Evolutionary conservation across 176 grass and related monocot species (phyloP).

Genomic region (Alloteropsis semialata): DNA sequence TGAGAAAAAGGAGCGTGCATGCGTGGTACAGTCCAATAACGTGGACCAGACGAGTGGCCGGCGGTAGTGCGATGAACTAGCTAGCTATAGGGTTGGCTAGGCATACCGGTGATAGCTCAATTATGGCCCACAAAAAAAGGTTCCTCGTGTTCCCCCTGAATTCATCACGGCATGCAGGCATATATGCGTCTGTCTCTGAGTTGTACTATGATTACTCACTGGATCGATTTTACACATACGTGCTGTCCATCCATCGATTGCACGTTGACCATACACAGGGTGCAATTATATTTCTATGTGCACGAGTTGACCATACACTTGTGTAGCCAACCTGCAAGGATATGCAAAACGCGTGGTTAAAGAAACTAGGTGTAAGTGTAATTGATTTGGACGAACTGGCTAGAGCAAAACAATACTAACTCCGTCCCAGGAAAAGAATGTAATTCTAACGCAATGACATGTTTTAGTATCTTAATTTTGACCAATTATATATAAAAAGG

Average conservation of each 20-base stretch:
- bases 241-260: slow-evolving; percentile 27
- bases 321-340: background rate
- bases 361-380: background rate
- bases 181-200: background rate
- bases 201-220: slow-evolving; percentile 13
- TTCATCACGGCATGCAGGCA: background rate
- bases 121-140: slow-evolving; percentile 18
- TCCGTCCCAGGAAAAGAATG: no score
- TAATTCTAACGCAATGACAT: no score
- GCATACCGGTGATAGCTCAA: background rate
- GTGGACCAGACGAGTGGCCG: background rate
- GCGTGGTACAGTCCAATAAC: background rate
- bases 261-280: background rate
- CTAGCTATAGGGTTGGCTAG: background rate
- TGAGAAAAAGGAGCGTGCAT: no score
- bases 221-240: slow-evolving; percentile 19
- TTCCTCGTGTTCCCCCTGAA: slow-evolving; percentile 1
- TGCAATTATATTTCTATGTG: slow-evolving; percentile 7
- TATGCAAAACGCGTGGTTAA: no score
- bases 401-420: no score
- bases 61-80: background rate
- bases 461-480: no score
- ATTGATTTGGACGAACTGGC: no score
- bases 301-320: background rate
- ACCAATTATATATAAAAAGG: no score